Evolutionary conservation across 2,329 filamentous ascomycete species (phyloP), one percentile per base, ranked within the genome.

Genomic region (Alternaria arborescens): DNA sequence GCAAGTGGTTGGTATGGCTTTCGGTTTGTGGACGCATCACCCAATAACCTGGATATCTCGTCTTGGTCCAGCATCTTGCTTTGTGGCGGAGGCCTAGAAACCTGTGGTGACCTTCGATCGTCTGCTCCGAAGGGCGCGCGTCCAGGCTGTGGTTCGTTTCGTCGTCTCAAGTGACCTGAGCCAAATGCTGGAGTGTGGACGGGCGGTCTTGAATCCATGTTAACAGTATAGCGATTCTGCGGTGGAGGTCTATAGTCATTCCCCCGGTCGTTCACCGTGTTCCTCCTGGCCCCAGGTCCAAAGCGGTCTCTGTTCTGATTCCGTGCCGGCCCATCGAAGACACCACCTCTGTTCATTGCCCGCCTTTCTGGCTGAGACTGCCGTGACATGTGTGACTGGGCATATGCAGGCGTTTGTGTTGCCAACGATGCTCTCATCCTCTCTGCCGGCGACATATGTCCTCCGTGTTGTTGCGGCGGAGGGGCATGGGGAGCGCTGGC

Each of bases 181-280:
- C 68, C 67, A 48, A 76, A 77, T 43, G 66, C 62, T 32, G 72
- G 73, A 32, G 58, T 66, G 22, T 72, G 62, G 30, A 74, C 55
- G 1, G 68, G 68, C 16, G 73, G 75, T 50, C 65, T 66, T 8
- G 72, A 61, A 38, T 72, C 69, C 70, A 76, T 75, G n/a, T 74
- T 75, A 50, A 76, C 70, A n/a, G 62, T 68, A 53, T 69, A 76
- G 26, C 70, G 67, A 30, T 47, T 64, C 42, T 64, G 63, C 41
- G 61, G 62, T 5, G 62, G 41, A 12, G 59, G 42, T 20, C 62
- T 53, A 18, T 56, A 55, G 8, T 61, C 59, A 8, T 46, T 52
- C 14, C 38, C 38, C 30, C 51, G 50, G 8, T 62, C 53, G 26
- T 42, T 50, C 42, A 24, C 51, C 11, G 40, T 52, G 24, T 20